phyloP scores from a whole-genome alignment of 2,329 filamentous ascomycete genomes.

The Aspergillus uvarum region DNA sequence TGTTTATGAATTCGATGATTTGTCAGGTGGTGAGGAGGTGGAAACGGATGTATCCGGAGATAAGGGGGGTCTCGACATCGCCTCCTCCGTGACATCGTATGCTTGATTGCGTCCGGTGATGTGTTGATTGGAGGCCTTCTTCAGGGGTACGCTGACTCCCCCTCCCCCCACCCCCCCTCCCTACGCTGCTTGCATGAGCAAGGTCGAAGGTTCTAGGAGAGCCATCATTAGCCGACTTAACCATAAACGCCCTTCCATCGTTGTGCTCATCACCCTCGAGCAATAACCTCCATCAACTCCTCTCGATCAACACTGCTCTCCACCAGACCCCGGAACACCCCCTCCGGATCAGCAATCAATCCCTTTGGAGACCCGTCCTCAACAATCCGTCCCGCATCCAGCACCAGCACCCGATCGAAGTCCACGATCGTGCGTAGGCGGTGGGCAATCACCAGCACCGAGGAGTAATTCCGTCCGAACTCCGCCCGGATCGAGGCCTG shows the following conservation, averaged over 20 bases:
- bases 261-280: not conserved
- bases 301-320: slow-evolving; percentile 5
- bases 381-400: slow-evolving; percentile 64
- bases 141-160: too few species aligned
- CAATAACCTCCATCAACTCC: not conserved
- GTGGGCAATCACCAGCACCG: slow-evolving; percentile 72
- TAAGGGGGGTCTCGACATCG: too few species aligned
- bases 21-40: too few species aligned
- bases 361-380: slow-evolving; percentile 66
- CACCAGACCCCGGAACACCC: slow-evolving; percentile 11
- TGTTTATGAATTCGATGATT: too few species aligned
- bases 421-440: slow-evolving; percentile 72
- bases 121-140: too few species aligned
- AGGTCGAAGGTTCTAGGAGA: too few species aligned
- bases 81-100: too few species aligned
- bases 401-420: slow-evolving; percentile 70
- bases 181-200: too few species aligned
- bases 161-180: too few species aligned
- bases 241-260: too few species aligned
- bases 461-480: slow-evolving; percentile 58
- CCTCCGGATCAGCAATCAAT: slow-evolving; percentile 46
- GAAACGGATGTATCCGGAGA: too few species aligned
- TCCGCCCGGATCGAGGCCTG: slow-evolving; percentile 70
- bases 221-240: not conserved
- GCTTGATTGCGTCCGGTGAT: too few species aligned